Base-by-base conservation (phyloP, 2,329 filamentous ascomycete genomes). In the Nectriaceae sp. region DNA sequence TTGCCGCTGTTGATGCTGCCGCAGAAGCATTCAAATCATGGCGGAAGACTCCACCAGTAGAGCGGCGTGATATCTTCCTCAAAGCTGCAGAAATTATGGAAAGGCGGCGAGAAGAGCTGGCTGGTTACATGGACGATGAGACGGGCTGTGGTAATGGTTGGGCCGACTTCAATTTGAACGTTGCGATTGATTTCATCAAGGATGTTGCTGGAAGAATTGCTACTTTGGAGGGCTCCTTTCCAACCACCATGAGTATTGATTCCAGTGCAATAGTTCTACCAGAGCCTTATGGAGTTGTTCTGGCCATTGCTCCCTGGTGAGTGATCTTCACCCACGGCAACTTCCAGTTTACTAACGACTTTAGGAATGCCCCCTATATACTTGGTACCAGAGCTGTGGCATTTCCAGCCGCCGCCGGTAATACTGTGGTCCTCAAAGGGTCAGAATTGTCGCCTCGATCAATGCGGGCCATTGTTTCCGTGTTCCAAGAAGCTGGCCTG, bases 301-400 rank as follows among this genome's bases (percentile, higher is more conserved):
- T 95, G 22, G 85, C 83, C 3, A 90, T 95, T 66, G 88, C 87
- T 3, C 89, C 90, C 10, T 96, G 90, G 90, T 91, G 74, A 59
- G 72, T 56, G 10, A 20, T 36, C 22, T 24, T 43, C n/a, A 10
- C 10, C 16, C 15, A n/a, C 15, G n/a, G 20, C 3, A n/a, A 26
- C 15, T 29, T 21, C 24, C n/a, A 36, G 36, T 54, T n/a, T 18
- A 43, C 33, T 15, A 21, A 3, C 19, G 11, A 20, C 21, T 4
- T 19, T 24, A 82, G 80, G 79, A 83, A 85, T 55, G 77, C 81
- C 2, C 74, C 80, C 2, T 76, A 78, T 52, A 76, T 83, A 49
- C 71, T 85, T 11, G 78, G 77, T 16, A 62, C 75, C 21, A 73
- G 82, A 37, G 66, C 77, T 4, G 78, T 89, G 19, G 70, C 78